Base-by-base conservation (phyloP, 2,329 filamentous ascomycete species). In the Colletotrichum salicis region DNA sequence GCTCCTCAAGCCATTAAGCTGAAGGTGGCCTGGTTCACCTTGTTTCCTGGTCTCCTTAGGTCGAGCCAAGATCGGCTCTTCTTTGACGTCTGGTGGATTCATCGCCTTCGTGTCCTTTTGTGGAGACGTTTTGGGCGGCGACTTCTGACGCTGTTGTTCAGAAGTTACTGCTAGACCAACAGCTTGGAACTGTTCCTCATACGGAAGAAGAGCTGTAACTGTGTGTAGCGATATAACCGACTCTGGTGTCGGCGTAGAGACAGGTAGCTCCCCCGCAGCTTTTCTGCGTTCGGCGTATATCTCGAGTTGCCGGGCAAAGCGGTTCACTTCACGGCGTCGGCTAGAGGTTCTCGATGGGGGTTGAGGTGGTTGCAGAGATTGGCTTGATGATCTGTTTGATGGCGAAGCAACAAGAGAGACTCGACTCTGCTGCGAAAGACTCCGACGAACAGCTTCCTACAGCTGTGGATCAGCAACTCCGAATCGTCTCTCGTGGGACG, bases 111-210 rank as follows among this genome's bases (percentile, higher is more conserved):
- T 13, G 13, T 55, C 27, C 15, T 60, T 64, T 19, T 8, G 12
- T 6, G 59, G 45, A 51, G 58, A 37, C 19, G 8, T n/a, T 24
- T 13, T 52, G 19, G 37, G 63, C 48, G 69, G 76, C 55, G 55
- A 76, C 63, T 52, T 75, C 24, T 70, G 74, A 6, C 58, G 81
- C 77, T 84, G 85, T 74, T 85, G 88, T 71, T 73, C 81, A 45
- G 88, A 89, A 12, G 89, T 90, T 1, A 90, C 85, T 2, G 88
- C 87, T 61, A 91, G 81, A 1, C 88, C 87, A 65, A 86, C 88
- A 68, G 83, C 83, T 67, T 80, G 81, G 72, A 91, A 89, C 71
- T 90, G 84, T 4, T 84, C 80, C 58, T 83, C 84, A 75, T 86
- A 90, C 2, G 88, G 88, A 31, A 89, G 76, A 3, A 90, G 79